These are phyloP conservation scores for Paracorniculantispora psalliotae DNA, from an alignment of 2,329 filamentous ascomycete species.

Conservation along the genomic window DNA sequence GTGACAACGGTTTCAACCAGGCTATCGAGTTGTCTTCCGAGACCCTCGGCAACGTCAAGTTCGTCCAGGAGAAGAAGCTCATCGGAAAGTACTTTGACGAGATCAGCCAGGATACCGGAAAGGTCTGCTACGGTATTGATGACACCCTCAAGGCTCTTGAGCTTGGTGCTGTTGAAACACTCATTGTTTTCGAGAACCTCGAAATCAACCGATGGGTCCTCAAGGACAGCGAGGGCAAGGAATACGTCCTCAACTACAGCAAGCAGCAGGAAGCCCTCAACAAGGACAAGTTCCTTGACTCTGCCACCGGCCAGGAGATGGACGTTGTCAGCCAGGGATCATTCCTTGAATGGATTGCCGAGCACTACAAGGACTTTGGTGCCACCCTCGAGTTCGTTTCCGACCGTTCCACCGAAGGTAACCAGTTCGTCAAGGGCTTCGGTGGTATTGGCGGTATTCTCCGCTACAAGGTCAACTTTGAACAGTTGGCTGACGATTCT, in stretches of 20 bases:
- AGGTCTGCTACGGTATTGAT: conserved; percentile 95
- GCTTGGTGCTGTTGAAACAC: conserved; percentile 85
- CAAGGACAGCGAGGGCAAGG: conserved; percentile 68
- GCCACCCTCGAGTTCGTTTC: conserved; percentile 95
- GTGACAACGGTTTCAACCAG: conserved; percentile 99
- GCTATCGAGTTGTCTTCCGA: conserved; percentile 93
- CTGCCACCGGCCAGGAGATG: conserved; percentile 95
- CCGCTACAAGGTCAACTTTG: conserved; percentile 99
- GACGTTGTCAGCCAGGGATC: conserved; percentile 81
- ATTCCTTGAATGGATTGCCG: conserved; percentile 99
- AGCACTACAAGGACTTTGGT: conserved; percentile 97
- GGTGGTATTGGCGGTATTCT: conserved; percentile 96
- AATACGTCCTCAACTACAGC: conserved; percentile 79
- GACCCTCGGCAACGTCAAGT: conserved; percentile 98
- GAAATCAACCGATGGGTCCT: conserved; percentile 90
- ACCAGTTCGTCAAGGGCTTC: conserved; percentile 99
- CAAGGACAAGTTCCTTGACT: conserved; percentile 88
- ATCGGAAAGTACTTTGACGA: conserved; percentile 99
- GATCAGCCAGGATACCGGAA: conserved; percentile 95
- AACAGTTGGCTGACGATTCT: conserved; percentile 91
- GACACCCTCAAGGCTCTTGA: conserved; percentile 97
- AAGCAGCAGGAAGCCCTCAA: conserved; percentile 68
- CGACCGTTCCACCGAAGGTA: conserved; percentile 94
- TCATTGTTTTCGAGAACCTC: conserved; percentile 97
- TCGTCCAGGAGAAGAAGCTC: conserved; percentile 99